phyloP scores from a whole-genome alignment of 169 alveolate species.

The Eimeria sp. region DNA sequence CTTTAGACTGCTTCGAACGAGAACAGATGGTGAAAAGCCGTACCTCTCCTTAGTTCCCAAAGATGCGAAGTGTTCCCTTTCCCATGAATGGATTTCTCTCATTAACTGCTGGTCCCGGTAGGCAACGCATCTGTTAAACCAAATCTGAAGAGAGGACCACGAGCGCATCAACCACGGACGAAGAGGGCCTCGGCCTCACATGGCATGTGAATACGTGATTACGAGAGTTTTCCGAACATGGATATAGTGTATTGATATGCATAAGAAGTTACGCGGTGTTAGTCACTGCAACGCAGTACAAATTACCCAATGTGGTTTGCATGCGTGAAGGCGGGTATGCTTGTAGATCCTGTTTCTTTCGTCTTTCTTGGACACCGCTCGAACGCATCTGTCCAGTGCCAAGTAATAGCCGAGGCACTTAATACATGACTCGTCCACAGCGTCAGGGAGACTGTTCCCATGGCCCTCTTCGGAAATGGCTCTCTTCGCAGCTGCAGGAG shows the following conservation, averaged over 20 bases:
- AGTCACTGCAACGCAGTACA: neutral
- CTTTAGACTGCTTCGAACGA: neutral
- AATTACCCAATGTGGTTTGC: slow-evolving; percentile 74
- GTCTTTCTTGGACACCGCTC: slow-evolving; percentile 72
- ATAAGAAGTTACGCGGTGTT: neutral
- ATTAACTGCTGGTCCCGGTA: slow-evolving; percentile 69
- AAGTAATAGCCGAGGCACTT: slow-evolving; percentile 71
- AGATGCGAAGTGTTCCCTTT: slow-evolving; percentile 19
- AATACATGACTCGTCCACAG: slow-evolving; percentile 44
- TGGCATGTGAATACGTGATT: neutral
- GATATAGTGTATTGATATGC: neutral
- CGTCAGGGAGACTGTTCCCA: neutral
- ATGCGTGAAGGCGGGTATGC: slow-evolving; percentile 68
- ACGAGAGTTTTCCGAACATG: neutral
- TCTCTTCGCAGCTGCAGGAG: neutral
- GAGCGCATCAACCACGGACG: neutral
- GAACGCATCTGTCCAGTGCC: slow-evolving; percentile 69
- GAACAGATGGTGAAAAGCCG: neutral
- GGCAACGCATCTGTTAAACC: slow-evolving; percentile 40
- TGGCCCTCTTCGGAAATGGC: neutral
- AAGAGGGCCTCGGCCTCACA: neutral
- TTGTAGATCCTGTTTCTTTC: slow-evolving; percentile 63
- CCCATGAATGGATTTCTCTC: slow-evolving; percentile 67
- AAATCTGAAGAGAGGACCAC: neutral
- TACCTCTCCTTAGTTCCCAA: slow-evolving; percentile 42